These are phyloP conservation scores for Solanum medicagineum DNA, from an alignment of 257 asterid genomes.

Conservation along the genomic window DNA sequence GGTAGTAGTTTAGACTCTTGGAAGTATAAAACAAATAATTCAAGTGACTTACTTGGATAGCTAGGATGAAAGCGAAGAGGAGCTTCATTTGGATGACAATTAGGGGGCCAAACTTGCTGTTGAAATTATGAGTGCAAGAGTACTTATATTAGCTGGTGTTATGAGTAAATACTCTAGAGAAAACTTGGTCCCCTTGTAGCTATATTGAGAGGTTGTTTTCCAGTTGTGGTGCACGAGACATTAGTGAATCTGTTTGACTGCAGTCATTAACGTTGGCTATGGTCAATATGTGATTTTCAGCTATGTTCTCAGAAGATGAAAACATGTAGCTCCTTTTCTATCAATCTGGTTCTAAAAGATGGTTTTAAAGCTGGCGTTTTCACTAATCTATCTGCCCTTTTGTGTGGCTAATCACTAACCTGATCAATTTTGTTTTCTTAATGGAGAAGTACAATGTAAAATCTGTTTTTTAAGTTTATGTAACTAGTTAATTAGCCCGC, in stretches of 20 bases:
- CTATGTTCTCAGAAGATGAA: neutral
- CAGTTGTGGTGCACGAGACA: neutral
- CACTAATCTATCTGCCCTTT: neutral
- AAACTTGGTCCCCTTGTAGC: neutral
- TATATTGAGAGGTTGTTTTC: neutral
- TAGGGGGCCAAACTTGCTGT: neutral
- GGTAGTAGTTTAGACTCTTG: neutral
- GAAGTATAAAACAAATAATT: neutral
- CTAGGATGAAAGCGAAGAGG: neutral
- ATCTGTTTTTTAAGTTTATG: neutral
- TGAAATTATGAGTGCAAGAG: neutral
- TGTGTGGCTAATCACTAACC: neutral
- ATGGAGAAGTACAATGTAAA: neutral
- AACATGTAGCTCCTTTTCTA: neutral
- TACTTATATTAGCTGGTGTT: neutral
- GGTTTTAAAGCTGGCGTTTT: neutral
- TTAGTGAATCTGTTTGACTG: neutral
- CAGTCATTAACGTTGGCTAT: neutral
- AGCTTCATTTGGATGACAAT: neutral
- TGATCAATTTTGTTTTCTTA: neutral
- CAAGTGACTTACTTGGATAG: neutral
- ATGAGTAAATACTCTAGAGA: neutral
- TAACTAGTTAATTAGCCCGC: too few species aligned
- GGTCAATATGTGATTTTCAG: neutral
- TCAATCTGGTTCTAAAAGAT: neutral